Evolutionary conservation across 2,329 filamentous ascomycete genomes (phyloP), one percentile per base, ranked within the genome.

Genomic region (Fusarium continuum): DNA sequence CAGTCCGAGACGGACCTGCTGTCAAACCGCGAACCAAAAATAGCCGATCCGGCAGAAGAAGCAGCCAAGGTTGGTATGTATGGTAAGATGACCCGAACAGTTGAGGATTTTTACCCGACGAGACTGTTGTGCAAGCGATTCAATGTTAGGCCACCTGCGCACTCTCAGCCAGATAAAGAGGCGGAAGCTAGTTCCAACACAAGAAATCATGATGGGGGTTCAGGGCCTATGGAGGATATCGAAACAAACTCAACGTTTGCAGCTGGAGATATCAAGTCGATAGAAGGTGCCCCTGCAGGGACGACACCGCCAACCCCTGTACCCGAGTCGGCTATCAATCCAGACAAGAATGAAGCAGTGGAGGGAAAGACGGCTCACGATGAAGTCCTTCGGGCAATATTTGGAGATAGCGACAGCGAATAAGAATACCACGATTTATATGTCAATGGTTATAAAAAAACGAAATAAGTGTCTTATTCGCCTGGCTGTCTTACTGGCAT

Each of bases 61-160:
- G 95, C 95, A 2, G 95, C 95, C 8, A 91, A 85, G 70, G 80
- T 97, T 73, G 93, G 92, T 54, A 97, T 98, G 93, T 97, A 93
- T 76, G 95, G 95, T 1, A 84, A 88, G 13, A 85, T 98, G 86
- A 99, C 95, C 4, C 83, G 95, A 60, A 87, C 83, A 19, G 81
- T 83, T 0, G 75, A 85, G 8, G 85, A 88, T 5, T 98, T 97
- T 75, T 89, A 88, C 68, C 95, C 95, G 1, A 89, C 90, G 2
- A 83, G 93, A 50, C 78, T 99, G 34, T 78, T 98, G n/a, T 98
- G 94, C 78, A 99, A 98, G 75, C 85, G 95, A 8, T 97, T 99
- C 77, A 93, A 93, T 68, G 90, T 98, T n/a, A 87, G 84, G 58
- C 86, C 90, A 8, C 92, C 93, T 0, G 82, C 84, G 9, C 85